phyloP scores from a whole-genome alignment of 2,329 filamentous ascomycete genomes.

The Colletotrichum shisoi region DNA sequence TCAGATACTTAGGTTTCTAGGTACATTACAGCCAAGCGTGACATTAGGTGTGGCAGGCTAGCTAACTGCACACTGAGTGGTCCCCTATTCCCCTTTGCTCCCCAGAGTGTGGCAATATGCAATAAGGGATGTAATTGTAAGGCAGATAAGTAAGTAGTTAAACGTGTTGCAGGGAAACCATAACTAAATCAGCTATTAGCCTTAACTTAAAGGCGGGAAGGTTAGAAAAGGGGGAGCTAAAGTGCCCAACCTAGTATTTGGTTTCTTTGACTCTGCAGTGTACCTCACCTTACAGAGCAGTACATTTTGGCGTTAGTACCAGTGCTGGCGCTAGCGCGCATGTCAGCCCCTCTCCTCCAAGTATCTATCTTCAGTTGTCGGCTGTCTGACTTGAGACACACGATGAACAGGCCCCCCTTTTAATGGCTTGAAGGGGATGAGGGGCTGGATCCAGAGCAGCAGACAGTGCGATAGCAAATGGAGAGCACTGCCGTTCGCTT shows the following conservation, averaged over 20 bases:
- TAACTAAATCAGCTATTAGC: background rate
- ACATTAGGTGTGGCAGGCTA: background rate
- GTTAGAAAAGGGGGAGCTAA: conserved; percentile 4
- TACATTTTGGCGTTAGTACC: background rate
- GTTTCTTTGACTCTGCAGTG: conserved; percentile 2
- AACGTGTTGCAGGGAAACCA: background rate
- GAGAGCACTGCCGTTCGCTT: background rate
- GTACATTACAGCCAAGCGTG: no score
- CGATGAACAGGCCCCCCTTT: background rate
- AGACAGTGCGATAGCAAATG: background rate
- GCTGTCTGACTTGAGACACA: background rate
- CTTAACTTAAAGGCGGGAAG: background rate
- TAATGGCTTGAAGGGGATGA: background rate
- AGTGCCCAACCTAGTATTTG: background rate
- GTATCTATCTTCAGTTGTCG: background rate
- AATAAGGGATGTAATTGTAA: background rate
- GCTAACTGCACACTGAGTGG: background rate
- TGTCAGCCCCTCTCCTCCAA: background rate
- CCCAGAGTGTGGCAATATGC: background rate
- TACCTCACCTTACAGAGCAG: background rate
- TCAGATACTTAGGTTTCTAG: no score
- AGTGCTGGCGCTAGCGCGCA: background rate
- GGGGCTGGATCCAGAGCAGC: background rate
- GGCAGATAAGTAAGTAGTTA: no score
- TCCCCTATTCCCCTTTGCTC: conserved; percentile 12